These are phyloP conservation scores for Aspergillus indologenus DNA, from an alignment of 495 filamentous ascomycete species.

Conservation along the genomic window DNA sequence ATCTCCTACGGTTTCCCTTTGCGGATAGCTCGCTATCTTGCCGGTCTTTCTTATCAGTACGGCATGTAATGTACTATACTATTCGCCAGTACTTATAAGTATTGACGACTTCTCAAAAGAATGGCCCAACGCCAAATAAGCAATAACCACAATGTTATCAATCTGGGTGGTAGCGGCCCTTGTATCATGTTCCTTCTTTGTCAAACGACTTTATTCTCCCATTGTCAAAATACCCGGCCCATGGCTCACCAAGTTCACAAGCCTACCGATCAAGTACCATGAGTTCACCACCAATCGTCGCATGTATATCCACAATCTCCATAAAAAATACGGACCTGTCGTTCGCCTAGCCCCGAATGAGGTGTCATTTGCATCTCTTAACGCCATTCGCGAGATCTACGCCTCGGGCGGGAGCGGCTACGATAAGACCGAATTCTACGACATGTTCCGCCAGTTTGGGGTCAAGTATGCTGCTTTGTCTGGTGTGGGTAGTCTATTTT, in stretches of 20 bases:
- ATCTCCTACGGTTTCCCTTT: slow-evolving; percentile 12
- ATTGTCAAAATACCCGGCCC: slow-evolving; percentile 49
- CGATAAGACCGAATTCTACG: slow-evolving; percentile 66
- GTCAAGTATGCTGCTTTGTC: slow-evolving; percentile 35
- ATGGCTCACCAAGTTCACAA: slow-evolving; percentile 49
- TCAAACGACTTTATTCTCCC: slow-evolving; percentile 9
- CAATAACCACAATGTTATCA: slow-evolving; percentile 23
- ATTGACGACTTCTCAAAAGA: neutral
- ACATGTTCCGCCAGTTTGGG: slow-evolving; percentile 57
- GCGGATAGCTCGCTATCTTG: slow-evolving; percentile 7
- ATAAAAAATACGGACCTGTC: slow-evolving; percentile 53
- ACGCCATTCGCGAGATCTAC: slow-evolving; percentile 65
- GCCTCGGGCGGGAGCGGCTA: slow-evolving; percentile 62
- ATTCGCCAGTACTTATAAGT: no score
- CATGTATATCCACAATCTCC: slow-evolving; percentile 52
- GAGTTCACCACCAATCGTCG: slow-evolving; percentile 55
- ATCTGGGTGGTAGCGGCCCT: slow-evolving; percentile 20
- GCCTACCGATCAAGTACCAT: slow-evolving; percentile 52
- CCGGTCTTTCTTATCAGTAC: no score
- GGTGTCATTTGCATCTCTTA: slow-evolving; percentile 55
- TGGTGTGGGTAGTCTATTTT: neutral
- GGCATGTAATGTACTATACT: no score
- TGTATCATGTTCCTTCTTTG: slow-evolving; percentile 12
- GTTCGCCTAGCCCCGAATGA: slow-evolving; percentile 60
- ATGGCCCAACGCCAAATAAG: neutral